Base-by-base conservation (phyloP, 208 protist species). In the Trypanosoma grayi region DNA sequence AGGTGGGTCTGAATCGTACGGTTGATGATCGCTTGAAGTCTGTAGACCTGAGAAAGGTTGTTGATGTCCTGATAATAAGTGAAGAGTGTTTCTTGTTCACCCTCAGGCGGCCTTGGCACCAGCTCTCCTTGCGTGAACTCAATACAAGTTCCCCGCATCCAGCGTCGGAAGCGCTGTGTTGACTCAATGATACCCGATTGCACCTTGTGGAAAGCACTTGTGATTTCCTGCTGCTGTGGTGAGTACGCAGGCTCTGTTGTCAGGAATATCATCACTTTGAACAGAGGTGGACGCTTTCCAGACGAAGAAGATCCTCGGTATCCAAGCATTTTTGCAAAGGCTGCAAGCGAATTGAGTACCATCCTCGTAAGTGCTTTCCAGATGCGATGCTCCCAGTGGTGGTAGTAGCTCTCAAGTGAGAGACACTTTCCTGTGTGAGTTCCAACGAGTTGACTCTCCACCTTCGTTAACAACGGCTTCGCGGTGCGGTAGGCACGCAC, bases 81-180 rank as follows among this genome's bases (percentile, higher is more conserved):
- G 69, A 98, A 98, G 34, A 94, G 66, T 22, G 83, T 83, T 47
- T 77, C 66, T 68, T 92, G 77, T 13, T 90, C 77, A 51, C 93
- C 86, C 61, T 97, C 88, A 18, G 86, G 60, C 7, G 87, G 90
- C 2, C 83, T 75, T 9, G 92, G 86, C 44, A 93, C 85, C 58
- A 97, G 79, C 57, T 97, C 87, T 28, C 89, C 89, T 27, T 96
- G 84, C 3, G 93, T 96, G 75, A 90, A 96, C 72, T 97, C 91
- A 60, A 98, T 78, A 78, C 97, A 99, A 1, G 96, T 98, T 39
- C 97, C 97, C 44, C 90, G 79, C 95, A 97, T 96, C 97, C 97
- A 99, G 3, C 97, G 96, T 43, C 90, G 79, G 61, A 99, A 99
- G 10, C 67, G 66, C 62, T 95, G 94, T n/a, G 95, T 95, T 31